These are phyloP conservation scores for Neoarthrinium moseri DNA, from an alignment of 2,329 filamentous ascomycete genomes.

Conservation along the genomic window DNA sequence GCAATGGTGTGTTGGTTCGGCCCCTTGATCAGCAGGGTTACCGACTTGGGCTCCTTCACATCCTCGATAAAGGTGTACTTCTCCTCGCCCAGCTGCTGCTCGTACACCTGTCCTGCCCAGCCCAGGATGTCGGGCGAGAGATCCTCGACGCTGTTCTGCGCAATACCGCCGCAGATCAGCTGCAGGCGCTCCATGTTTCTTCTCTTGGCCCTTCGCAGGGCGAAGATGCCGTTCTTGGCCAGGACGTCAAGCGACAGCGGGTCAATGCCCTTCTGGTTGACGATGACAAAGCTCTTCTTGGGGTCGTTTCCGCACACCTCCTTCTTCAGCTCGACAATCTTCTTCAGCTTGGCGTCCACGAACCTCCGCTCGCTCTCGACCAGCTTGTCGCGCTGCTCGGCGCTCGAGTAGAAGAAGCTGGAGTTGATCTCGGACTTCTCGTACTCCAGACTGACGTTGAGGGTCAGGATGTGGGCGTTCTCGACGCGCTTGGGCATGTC, in stretches of 20 bases:
- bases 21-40: constrained; percentile 96
- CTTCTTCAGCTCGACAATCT: constrained; percentile 98
- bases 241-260: constrained; percentile 92
- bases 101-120: constrained; percentile 95
- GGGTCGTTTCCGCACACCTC: constrained; percentile 90
- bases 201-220: constrained; percentile 90
- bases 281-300: constrained; percentile 94
- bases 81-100: constrained; percentile 96
- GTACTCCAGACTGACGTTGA: constrained; percentile 97
- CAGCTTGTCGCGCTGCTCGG: constrained; percentile 95
- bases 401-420: constrained; percentile 96
- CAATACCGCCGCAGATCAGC: constrained; percentile 84
- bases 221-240: constrained; percentile 97
- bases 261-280: constrained; percentile 99
- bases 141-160: constrained; percentile 97
- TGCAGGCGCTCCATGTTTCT: constrained; percentile 99
- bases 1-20: constrained; percentile 96
- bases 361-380: constrained; percentile 96
- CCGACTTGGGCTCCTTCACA: constrained; percentile 97
- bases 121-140: constrained; percentile 83
- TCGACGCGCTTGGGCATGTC: constrained; percentile 97
- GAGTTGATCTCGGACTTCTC: constrained; percentile 99
- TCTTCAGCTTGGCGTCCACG: constrained; percentile 93
- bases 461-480: constrained; percentile 90
- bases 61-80: constrained; percentile 99